phyloP scores from a whole-genome alignment of 2,329 filamentous ascomycete species.

The Tolypocladium amazonense region DNA sequence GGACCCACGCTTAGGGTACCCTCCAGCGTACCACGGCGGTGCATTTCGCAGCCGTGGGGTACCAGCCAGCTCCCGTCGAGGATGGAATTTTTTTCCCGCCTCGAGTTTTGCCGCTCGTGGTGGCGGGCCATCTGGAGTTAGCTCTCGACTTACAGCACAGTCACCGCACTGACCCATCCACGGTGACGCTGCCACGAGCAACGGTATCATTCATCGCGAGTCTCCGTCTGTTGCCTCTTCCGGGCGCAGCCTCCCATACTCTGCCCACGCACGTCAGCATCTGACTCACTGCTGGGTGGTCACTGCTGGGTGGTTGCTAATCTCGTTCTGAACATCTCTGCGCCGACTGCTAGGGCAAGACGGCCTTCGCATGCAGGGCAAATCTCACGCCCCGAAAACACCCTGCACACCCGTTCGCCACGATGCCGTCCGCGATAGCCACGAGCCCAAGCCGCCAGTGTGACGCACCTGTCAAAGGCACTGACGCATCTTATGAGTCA shows the following conservation, averaged over 20 bases:
- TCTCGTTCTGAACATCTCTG: not conserved
- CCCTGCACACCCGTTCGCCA: not conserved
- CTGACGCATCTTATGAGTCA: slow-evolving; percentile 18
- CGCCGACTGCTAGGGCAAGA: not conserved
- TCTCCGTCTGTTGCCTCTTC: not conserved
- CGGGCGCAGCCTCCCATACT: not conserved
- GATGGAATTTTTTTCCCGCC: not conserved
- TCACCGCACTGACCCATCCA: not conserved
- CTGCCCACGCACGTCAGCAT: not conserved
- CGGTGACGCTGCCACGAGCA: not conserved
- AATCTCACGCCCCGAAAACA: not conserved
- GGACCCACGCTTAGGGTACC: slow-evolving; percentile 13
- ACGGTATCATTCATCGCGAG: not conserved
- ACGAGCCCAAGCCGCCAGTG: not conserved
- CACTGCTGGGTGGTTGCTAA: not conserved
- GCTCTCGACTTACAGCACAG: not conserved
- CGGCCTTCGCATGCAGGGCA: not conserved
- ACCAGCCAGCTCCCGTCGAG: not conserved
- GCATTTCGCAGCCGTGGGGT: not conserved
- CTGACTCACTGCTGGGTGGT: not conserved
- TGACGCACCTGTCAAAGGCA: not conserved
- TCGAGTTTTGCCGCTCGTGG: not conserved
- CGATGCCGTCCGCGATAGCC: not conserved
- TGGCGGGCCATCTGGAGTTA: not conserved
- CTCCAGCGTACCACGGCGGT: slow-evolving; percentile 3